Evolutionary conservation across 768 basidiomycete genomes (phyloP), one percentile per base, ranked within the genome.

Genomic region (Butyriboletus loyo): DNA sequence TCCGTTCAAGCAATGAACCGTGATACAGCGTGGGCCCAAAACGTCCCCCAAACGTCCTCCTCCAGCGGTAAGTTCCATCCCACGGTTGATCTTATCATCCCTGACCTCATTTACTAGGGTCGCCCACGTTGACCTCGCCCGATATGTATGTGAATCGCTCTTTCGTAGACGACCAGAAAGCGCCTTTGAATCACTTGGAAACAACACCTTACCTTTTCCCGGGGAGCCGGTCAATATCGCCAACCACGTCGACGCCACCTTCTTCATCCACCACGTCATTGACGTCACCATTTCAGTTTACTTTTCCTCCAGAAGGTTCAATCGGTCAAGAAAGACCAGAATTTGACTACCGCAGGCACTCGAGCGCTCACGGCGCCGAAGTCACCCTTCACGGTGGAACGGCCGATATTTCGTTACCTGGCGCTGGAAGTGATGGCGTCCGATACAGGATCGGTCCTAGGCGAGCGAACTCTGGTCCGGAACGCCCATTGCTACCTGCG

Each of bases 301-400:
- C 79, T 3, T 87, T 85, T 63, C 64, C 68, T 14, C 73, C 81
- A 35, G 84, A 86, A 48, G 73, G 73, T 34, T 52, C 77, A 44
- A 67, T 77, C 46, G 61, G 73, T 36, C 81, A 82, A 54, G 84
- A 87, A 49, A 78, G 82, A 42, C 41, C 80, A 51, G 85, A 86
- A 44, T 86, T 82, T 67, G 83, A 83, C 69, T 87, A 81, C 63
- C 82, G 85, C 60, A 80, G 84, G 53, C 77, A 79, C 56, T 74
- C 80, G 25, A 73, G 71, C 63, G 66, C 75, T 41, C 80, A 79
- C 55, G 71, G 72, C 53, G 72, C 85, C 38, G 84, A 88, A 54
- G 78, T 88, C 43, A 83, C 84, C 10, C 77, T 89, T 32, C 86
- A 88, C 52, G 85, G 85, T 42, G 86, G 86, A 52, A 86, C 84